Base-by-base conservation (phyloP, 2,329 filamentous ascomycete genomes). In the Rachicladosporium sp. region DNA sequence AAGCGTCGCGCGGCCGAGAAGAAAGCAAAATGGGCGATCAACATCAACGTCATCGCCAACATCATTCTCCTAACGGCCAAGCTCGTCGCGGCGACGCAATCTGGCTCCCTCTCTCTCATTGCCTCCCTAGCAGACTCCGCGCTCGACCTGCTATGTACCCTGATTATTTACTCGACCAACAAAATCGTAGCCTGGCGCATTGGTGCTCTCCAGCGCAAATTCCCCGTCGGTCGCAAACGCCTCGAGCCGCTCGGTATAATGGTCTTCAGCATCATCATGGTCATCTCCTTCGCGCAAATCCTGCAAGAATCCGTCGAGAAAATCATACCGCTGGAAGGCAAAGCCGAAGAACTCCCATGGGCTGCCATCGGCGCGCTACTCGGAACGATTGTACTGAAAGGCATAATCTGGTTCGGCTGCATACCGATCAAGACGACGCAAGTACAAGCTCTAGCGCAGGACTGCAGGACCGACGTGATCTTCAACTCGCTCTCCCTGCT, bases 401-500 rank as follows among this genome's bases (percentile, higher is more conserved):
- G 73, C 2, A 65, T 70, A 6, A 76, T 78, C 38, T 74, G 75
- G 62, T 56, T 78, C 10, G 73, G 71, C 33, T 78, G 75, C 50
- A 63, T 69, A 2, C 61, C 65, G 3, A 70, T 80, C 47, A 76
- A 78, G 48, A 78, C 75, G 2, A 77, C 74, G 0, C 74, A 78
- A 50, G 75, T 80, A 0, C 74, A 78, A 46, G 75, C 75, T 0
- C 59, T 82, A 4, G 74, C 70, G 0, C 74, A 78, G 51, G 74
- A 79, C 50, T 78, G 74, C 55, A 75, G 77, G 54, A 75, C 72
- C 0, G 75, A 79, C 44, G 74, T 79, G 11, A 65, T 75, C 47
- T 80, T 80, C 61, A 79, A 79, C 52, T 73, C 74, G 0, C 65
- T 78, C 5, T 77, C 73, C 10, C 67, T 80, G 1, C 62, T 76